Base-by-base conservation (phyloP, 768 basidiomycete species). In the Boletus huronensis region DNA sequence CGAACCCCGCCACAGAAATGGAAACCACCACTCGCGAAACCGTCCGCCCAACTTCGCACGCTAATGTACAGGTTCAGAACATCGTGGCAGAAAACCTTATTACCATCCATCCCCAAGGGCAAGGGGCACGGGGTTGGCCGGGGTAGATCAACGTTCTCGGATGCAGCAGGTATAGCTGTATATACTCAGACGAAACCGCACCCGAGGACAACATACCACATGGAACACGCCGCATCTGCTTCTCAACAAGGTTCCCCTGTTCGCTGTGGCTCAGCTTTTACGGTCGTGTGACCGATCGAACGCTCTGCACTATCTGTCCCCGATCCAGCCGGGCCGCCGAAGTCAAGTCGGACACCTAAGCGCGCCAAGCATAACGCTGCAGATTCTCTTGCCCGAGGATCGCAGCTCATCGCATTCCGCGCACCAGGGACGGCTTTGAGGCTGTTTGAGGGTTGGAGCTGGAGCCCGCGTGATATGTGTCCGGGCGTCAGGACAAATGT, bases 391-490 rank as follows among this genome's bases (percentile, higher is more conserved):
- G 31, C 52, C 45, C 44, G 53, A 40, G 41, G 54, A 23, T 56
- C 52, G 38, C 16, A 50, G 25, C 38, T 40, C 34, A 17, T 42
- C 50, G 44, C 32, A 39, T 31, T 35, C 41, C 54, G 60, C 6
- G 50, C 31, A 14, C 2, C 41, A 31, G 54, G 42, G 13, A 32
- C 36, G 31, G 6, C 19, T 21, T 49, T 60, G 23, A 40, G 14
- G 39, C n/a, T 45, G 43, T 52, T 52, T 36, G 53, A 28, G 19
- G 47, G 6, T 43, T 53, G 59, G 17, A 60, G 44, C 17, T 58
- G 57, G 35, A 77, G 53, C 32, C 75, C 76, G n/a, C 74, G 73
- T 46, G 75, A 48, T 40, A 78, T 50, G 53, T 78, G 77, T 31
- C 70, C 62, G 3, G 75, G 77, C 1, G 75, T 74, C 42, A 78